Conservation (phyloP, 495 filamentous ascomycete species). For the Neurospora tetrasperma region DNA sequence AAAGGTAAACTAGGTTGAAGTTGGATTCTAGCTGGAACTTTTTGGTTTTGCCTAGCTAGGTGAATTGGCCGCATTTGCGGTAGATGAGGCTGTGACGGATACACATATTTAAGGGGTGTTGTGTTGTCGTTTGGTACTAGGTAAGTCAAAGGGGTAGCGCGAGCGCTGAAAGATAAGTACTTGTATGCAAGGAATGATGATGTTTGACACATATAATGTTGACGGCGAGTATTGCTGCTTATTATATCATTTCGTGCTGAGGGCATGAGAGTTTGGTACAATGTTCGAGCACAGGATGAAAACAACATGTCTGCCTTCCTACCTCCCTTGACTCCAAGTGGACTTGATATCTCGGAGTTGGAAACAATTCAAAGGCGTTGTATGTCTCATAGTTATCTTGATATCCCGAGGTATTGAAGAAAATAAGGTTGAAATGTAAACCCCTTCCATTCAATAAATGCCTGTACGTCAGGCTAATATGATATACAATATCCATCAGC, state of each 20-base stretch:
- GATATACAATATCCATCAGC: neutral
- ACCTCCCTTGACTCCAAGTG: neutral
- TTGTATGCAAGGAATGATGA: neutral
- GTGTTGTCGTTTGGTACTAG: neutral
- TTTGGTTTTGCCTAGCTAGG: constrained; percentile 7
- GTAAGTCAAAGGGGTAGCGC: neutral
- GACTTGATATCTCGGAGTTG: neutral
- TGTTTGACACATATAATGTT: neutral
- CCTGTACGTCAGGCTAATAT: no score
- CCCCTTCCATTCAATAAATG: neutral
- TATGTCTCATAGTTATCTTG: neutral
- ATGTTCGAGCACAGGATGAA: neutral
- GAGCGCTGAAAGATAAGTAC: neutral
- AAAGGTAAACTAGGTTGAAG: constrained; percentile 2
- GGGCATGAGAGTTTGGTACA: neutral
- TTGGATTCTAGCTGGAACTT: constrained; percentile 12
- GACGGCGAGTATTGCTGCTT: neutral
- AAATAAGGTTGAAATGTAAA: neutral
- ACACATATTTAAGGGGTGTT: constrained; percentile 15
- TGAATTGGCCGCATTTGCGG: constrained; percentile 17
- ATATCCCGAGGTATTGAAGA: neutral
- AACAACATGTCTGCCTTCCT: neutral
- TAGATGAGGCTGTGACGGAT: constrained; percentile 17
- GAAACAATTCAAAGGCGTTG: neutral
- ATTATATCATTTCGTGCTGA: neutral